Evolutionary conservation across 177 flowering plant species (phyloP).

Genomic region (Vitis hybrid): DNA sequence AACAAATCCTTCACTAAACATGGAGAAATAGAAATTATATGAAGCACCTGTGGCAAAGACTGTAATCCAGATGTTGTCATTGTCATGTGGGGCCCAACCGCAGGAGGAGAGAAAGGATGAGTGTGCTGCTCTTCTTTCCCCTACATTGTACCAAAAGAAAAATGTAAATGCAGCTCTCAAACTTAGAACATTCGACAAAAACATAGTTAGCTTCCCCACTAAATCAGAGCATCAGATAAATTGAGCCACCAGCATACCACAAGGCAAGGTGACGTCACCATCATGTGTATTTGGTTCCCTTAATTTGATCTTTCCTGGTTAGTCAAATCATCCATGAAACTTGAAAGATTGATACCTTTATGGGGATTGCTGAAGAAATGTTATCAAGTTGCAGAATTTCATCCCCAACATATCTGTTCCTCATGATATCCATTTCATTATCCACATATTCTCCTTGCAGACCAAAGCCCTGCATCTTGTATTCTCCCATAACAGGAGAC

Average conservation of each 20-base stretch:
- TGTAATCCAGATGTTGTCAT: slow-evolving; percentile 6
- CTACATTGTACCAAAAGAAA: slow-evolving; percentile 4
- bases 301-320: background rate
- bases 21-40: background rate
- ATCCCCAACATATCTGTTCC: slow-evolving; percentile 5
- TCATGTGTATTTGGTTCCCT: background rate
- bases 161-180: slow-evolving; percentile 1
- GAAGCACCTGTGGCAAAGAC: slow-evolving; percentile 18
- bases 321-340: background rate
- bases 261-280: background rate
- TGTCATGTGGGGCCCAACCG: slow-evolving; percentile 6
- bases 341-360: slow-evolving; percentile 10
- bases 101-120: slow-evolving; percentile 3
- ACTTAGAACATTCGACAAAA: no score
- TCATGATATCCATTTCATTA: slow-evolving; percentile 2
- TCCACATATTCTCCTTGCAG: slow-evolving; percentile 9
- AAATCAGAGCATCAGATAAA: no score
- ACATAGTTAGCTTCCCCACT: no score
- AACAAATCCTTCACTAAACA: background rate
- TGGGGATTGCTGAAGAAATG: slow-evolving; percentile 8
- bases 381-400: slow-evolving; percentile 12
- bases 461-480: slow-evolving; percentile 2
- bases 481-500: slow-evolving; percentile 13
- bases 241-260: background rate
- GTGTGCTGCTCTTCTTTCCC: slow-evolving; percentile 15